Percentiles rank a stretch among this genome's conserved stretches.
These are phyloP conservation scores for Marasmius tenuissimus DNA, from an alignment of 1,284 basidiomycete genomes.

Conservation along the genomic window DNA sequence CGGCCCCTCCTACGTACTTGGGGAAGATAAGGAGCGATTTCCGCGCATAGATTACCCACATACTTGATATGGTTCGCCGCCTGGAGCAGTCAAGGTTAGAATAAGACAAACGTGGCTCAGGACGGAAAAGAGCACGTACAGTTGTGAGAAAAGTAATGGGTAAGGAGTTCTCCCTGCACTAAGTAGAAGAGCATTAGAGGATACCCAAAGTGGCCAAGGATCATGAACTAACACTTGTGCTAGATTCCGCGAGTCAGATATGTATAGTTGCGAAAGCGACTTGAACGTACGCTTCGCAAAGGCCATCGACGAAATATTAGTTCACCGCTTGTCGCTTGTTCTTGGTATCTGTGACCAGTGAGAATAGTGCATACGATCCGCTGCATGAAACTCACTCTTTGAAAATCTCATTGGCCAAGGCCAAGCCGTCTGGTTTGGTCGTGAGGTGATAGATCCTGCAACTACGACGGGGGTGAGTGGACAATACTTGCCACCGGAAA, in stretches of 20 bases:
- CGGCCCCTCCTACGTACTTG: conserved; percentile 75
- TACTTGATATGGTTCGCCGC: conserved; percentile 73
- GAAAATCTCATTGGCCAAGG: conserved; percentile 55
- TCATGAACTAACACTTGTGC: conserved; percentile 57
- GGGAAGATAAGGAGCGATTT: conserved; percentile 6
- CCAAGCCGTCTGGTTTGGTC: conserved; percentile 33
- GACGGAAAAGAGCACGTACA: conserved; percentile 41
- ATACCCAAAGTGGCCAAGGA: background rate
- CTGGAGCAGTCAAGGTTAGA: conserved; percentile 33
- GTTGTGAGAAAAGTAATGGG: conserved; percentile 83
- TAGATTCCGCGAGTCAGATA: conserved; percentile 23
- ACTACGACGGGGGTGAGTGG: conserved; percentile 31
- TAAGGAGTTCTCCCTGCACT: conserved; percentile 69
- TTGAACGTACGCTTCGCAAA: conserved; percentile 52
- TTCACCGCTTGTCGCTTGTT: conserved; percentile 53
- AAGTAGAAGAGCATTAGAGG: conserved; percentile 8
- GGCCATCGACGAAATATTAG: conserved; percentile 69
- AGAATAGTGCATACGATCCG: background rate
- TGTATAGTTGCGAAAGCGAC: background rate
- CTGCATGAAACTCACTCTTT: background rate
- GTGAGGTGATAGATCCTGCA: conserved; percentile 65
- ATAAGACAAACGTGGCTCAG: background rate
- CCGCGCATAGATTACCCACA: conserved; percentile 1
- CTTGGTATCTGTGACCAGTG: conserved; percentile 47
- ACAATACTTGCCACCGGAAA: background rate